Evolutionary conservation across 177 flowering plant genomes (phyloP), one percentile per base, ranked within the genome.

Genomic region (Tripterygium wilfordii): DNA sequence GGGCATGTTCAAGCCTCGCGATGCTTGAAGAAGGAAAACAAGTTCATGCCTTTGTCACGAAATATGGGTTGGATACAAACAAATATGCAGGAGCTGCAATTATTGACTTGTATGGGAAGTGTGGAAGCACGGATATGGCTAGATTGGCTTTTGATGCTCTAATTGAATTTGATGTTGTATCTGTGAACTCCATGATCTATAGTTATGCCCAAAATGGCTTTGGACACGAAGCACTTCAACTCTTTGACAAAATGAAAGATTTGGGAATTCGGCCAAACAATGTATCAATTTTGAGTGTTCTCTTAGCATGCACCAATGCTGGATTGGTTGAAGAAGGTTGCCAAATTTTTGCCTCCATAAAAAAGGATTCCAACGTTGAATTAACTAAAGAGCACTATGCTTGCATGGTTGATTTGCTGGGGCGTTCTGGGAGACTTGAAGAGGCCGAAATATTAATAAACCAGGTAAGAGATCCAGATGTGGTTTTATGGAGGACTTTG

Each of bases 371-470:
- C 31, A 43, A 43, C 10, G 39, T 56, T 26, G 59, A 56, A 17
- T 52, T 63, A 33, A 60, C 70, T 1, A 59, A 32, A 24, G 76
- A 65, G 45, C 81, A 76, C 51, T 73, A 71, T 56, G 56, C 77
- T 30, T 76, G 79, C 64, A 68, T 76, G 81, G 68, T 79, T 53
- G 77, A 76, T 66, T 36, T 79, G 28, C 57, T 76, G 20, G 85
- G 79, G 10, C 74, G 77, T 26, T 66, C 71, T 48, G 75, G 81
- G 42, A 68, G 63, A 46, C 64, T 79, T 8, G 35, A 62, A 49
- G 81, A 76, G 40, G 85, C 79, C 17, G 75, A 68, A 65, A 50
- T 26, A 23, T 28, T 79, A 9, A 69, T 69, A 41, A 37, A 21
- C 18, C 43, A 67, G 49, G 66, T 62, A 0, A 40, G 48, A 15